Conservation (phyloP, 345 rosid genomes). For the Pugionium dolabratum region DNA sequence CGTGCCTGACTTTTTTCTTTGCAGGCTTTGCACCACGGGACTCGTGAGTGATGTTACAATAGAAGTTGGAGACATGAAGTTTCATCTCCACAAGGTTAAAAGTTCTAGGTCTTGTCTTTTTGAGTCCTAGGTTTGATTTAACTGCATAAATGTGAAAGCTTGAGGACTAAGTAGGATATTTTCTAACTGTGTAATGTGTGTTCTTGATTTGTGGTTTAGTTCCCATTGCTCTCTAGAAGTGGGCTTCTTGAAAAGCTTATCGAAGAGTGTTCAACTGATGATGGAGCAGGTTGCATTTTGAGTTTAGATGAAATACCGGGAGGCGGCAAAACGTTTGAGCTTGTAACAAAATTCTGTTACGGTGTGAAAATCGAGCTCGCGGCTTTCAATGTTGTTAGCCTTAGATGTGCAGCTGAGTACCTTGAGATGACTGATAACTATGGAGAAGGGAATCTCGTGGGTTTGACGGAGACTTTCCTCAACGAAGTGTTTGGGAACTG, state of each 20-base stretch:
- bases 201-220: slow-evolving; percentile 44
- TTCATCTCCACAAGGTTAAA: slow-evolving; percentile 81
- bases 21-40: slow-evolving; percentile 70
- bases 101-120: not conserved
- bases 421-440: slow-evolving; percentile 61
- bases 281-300: slow-evolving; percentile 46
- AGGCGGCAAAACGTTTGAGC: slow-evolving; percentile 66
- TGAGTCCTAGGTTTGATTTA: not conserved
- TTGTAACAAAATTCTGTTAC: slow-evolving; percentile 63
- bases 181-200: not conserved
- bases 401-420: slow-evolving; percentile 76
- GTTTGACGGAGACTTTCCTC: slow-evolving; percentile 59
- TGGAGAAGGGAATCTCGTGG: slow-evolving; percentile 65
- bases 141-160: too few species aligned
- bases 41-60: slow-evolving; percentile 72
- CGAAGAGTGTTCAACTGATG: slow-evolving; percentile 46
- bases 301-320: slow-evolving; percentile 67
- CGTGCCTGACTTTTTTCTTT: not conserved
- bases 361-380: slow-evolving; percentile 64
- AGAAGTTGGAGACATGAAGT: slow-evolving; percentile 60
- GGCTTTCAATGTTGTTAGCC: slow-evolving; percentile 57
- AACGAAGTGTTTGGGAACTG: slow-evolving; percentile 60
- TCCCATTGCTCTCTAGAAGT: slow-evolving; percentile 75
- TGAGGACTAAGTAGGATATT: too few species aligned
- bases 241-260: slow-evolving; percentile 56